phyloP scores from a whole-genome alignment of 2,329 filamentous ascomycete species.

The Cercospora beticola region DNA sequence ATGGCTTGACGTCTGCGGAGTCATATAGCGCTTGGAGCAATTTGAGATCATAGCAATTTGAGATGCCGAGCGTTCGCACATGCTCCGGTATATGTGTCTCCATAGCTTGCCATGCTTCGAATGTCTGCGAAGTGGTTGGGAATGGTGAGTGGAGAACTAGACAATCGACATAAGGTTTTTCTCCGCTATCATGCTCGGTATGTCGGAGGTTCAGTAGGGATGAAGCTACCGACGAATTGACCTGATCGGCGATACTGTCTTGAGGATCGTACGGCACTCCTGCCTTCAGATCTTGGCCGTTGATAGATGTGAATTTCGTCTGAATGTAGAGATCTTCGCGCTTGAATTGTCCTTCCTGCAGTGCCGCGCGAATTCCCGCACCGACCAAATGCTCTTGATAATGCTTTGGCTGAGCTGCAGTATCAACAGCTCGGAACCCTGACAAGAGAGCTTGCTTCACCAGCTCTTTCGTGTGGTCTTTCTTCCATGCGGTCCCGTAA shows the following conservation, averaged over 20 bases:
- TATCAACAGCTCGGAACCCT: constrained; percentile 74
- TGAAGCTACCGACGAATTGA: constrained; percentile 64
- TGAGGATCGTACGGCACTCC: constrained; percentile 61
- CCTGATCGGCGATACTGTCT: constrained; percentile 61
- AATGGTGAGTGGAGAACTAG: constrained; percentile 61
- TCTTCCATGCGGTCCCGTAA: constrained; percentile 88
- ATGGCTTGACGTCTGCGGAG: constrained; percentile 52
- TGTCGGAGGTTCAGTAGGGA: constrained; percentile 63
- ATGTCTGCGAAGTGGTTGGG: constrained; percentile 51
- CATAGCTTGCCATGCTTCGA: constrained; percentile 66
- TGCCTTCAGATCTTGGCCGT: constrained; percentile 59
- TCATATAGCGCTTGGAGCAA: constrained; percentile 56
- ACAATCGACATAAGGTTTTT: constrained; percentile 56
- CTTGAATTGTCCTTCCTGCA: constrained; percentile 55
- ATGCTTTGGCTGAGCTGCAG: constrained; percentile 71
- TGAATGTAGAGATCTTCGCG: constrained; percentile 70
- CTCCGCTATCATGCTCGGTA: constrained; percentile 38
- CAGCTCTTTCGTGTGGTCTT: constrained; percentile 63
- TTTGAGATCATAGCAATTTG: constrained; percentile 62
- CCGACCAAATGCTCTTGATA: constrained; percentile 73
- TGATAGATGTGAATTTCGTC: constrained; percentile 74
- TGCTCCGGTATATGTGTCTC: constrained; percentile 64
- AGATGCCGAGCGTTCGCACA: constrained; percentile 71
- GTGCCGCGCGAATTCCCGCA: constrained; percentile 62
- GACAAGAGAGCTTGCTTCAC: constrained; percentile 66